phyloP scores from a whole-genome alignment of 257 asterid species.

The Solanum arcanum region DNA sequence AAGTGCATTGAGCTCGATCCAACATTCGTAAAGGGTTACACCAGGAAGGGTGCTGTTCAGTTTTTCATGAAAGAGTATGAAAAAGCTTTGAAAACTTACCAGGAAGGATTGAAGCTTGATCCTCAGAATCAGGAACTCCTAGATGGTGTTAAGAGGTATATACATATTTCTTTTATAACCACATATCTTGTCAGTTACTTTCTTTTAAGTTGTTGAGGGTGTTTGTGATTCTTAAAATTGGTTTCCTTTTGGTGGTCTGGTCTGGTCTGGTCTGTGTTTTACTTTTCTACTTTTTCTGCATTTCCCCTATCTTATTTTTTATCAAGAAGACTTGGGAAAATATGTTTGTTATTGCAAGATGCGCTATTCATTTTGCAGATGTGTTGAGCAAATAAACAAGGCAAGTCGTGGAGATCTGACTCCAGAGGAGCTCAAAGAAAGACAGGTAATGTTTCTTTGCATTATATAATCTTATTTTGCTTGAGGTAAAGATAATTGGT shows the following conservation, averaged over 20 bases:
- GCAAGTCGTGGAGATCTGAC: conserved; percentile 85
- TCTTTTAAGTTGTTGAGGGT: conserved; percentile 7
- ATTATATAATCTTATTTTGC: not conserved
- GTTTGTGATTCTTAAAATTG: not conserved
- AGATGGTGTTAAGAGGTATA: conserved; percentile 79
- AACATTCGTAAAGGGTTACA: conserved; percentile 55
- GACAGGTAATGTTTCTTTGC: conserved; percentile 50
- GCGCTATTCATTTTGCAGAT: conserved; percentile 28
- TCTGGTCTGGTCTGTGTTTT: not conserved
- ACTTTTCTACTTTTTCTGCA: not conserved
- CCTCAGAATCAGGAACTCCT: conserved; percentile 67
- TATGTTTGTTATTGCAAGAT: not conserved
- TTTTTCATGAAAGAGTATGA: conserved; percentile 72
- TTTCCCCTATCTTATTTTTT: not conserved
- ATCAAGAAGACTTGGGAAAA: not conserved
- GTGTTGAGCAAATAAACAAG: conserved; percentile 77
- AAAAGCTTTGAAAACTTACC: conserved; percentile 65
- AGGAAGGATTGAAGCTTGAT: conserved; percentile 76
- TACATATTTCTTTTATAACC: not conserved
- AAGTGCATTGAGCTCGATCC: conserved; percentile 75
- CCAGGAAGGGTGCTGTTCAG: conserved; percentile 60
- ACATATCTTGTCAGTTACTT: not conserved
- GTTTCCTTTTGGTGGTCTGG: not conserved
- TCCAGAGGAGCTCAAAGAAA: conserved; percentile 91
- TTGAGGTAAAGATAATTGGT: not conserved